A percentile compares a stretch with the other conserved stretches of the same genome.
These are phyloP conservation scores for Jimgerdemannia flammicorona DNA, from an alignment of 192 early-diverging fungal species.

Conservation along the genomic window DNA sequence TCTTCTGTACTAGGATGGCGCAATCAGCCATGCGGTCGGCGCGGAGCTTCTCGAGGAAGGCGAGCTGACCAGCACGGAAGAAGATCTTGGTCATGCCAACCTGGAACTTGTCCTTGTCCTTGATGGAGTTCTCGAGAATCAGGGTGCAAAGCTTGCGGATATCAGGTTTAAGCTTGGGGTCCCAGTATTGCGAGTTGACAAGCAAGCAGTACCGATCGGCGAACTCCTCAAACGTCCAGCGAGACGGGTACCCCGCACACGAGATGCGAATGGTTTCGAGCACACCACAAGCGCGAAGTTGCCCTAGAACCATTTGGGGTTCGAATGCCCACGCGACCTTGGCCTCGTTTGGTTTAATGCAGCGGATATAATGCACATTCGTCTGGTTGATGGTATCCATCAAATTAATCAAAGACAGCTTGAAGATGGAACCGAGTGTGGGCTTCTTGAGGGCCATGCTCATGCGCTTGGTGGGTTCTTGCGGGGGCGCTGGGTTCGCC, in stretches of 20 bases:
- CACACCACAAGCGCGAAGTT: slow-evolving; percentile 98
- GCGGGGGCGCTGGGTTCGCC: slow-evolving; percentile 33
- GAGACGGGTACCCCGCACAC: slow-evolving; percentile 95
- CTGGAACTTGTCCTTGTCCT: slow-evolving; percentile 86
- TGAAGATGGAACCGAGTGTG: slow-evolving; percentile 97
- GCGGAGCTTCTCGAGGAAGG: slow-evolving; percentile 86
- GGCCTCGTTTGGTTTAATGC: slow-evolving; percentile 97
- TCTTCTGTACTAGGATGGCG: slow-evolving; percentile 87
- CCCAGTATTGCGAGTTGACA: slow-evolving; percentile 48
- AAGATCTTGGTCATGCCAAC: slow-evolving; percentile 96
- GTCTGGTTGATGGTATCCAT: slow-evolving; percentile 96
- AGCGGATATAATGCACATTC: slow-evolving; percentile 96
- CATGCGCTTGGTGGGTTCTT: slow-evolving; percentile 37
- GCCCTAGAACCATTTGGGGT: slow-evolving; percentile 88
- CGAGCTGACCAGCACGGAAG: slow-evolving; percentile 95
- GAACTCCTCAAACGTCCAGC: slow-evolving; percentile 87
- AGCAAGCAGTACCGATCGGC: slow-evolving; percentile 78
- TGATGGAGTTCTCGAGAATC: slow-evolving; percentile 65
- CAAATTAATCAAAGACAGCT: slow-evolving; percentile 82
- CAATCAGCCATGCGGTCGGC: slow-evolving; percentile 76
- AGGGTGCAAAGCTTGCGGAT: slow-evolving; percentile 53
- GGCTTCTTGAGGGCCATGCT: slow-evolving; percentile 68
- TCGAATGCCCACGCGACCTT: slow-evolving; percentile 93
- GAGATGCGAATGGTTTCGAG: slow-evolving; percentile 98
- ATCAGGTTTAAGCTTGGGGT: slow-evolving; percentile 38